A percentile compares a stretch with the other conserved stretches of the same genome.
These are phyloP conservation scores for Ceratocystis colombiana DNA, from an alignment of 2,329 filamentous ascomycete species.

Conservation along the genomic window DNA sequence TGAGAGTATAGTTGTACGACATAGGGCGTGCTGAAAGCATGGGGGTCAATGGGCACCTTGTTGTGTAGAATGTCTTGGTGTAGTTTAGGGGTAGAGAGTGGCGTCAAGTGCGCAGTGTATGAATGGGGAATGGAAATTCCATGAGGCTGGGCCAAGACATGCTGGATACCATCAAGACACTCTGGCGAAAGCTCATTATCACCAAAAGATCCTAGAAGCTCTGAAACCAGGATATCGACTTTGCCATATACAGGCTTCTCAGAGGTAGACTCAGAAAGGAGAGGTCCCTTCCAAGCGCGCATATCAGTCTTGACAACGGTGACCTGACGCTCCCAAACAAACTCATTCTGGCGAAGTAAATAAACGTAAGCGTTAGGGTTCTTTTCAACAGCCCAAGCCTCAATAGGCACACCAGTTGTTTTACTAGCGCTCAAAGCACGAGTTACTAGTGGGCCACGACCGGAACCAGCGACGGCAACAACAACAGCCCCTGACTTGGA, in stretches of 20 bases:
- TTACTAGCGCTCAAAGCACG: constrained; percentile 73
- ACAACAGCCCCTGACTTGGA: constrained; percentile 62
- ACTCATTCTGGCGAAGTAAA: constrained; percentile 73
- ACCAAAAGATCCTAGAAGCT: constrained; percentile 87
- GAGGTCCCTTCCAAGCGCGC: constrained; percentile 85
- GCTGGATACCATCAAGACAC: constrained; percentile 90
- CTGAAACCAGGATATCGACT: constrained; percentile 88
- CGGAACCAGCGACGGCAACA: constrained; percentile 85
- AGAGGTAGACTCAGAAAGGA: constrained; percentile 38
- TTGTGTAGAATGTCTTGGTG: constrained; percentile 62
- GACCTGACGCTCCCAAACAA: constrained; percentile 68
- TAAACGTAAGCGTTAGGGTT: constrained; percentile 96
- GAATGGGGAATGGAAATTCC: constrained; percentile 90
- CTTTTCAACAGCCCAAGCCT: constrained; percentile 91
- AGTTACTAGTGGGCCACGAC: constrained; percentile 83
- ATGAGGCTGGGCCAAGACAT: constrained; percentile 64
- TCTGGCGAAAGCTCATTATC: constrained; percentile 97
- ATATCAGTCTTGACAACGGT: constrained; percentile 93
- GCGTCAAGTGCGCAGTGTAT: constrained; percentile 90
- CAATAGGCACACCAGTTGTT: constrained; percentile 63
- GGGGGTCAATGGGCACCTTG: constrained; percentile 50
- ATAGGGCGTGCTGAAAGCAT: constrained; percentile 82
- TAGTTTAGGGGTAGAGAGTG: constrained; percentile 77
- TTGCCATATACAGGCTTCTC: constrained; percentile 46
- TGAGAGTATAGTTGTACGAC: constrained; percentile 87